These are phyloP conservation scores for Taiozyma sp. DNA, from an alignment of 1,139 yeast species.

Conservation along the genomic window DNA sequence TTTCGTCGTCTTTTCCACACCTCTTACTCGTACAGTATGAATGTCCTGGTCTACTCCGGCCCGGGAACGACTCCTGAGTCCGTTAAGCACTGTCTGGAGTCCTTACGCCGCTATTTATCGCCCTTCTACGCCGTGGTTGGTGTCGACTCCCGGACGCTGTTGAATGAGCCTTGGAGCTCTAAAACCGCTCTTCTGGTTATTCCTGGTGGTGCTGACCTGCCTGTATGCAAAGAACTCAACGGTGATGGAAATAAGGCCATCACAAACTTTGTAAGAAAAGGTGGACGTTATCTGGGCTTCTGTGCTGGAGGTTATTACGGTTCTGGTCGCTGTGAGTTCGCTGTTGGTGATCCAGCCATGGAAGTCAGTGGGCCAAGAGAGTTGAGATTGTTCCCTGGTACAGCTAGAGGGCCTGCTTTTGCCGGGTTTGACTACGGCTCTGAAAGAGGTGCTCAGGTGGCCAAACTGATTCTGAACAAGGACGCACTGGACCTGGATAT, in stretches of 20 bases:
- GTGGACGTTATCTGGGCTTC: constrained; percentile 81
- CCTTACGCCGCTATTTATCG: constrained; percentile 68
- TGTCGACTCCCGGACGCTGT: constrained; percentile 55
- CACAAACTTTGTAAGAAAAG: constrained; percentile 56
- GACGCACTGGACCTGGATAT: constrained; percentile 20
- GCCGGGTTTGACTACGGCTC: constrained; percentile 75
- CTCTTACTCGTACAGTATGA: constrained; percentile 39
- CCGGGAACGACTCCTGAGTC: constrained; percentile 87
- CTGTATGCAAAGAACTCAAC: constrained; percentile 60
- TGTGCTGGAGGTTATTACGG: constrained; percentile 98
- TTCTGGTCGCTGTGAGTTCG: constrained; percentile 75
- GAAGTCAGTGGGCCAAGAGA: constrained; percentile 89
- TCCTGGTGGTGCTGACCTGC: constrained; percentile 97
- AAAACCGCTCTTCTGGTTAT: constrained; percentile 76
- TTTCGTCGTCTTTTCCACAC: background rate
- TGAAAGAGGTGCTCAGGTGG: constrained; percentile 70
- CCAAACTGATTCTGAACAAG: constrained; percentile 37
- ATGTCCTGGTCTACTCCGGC: constrained; percentile 76
- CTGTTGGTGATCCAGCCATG: constrained; percentile 57
- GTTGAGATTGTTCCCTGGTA: constrained; percentile 75
- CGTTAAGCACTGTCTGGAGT: constrained; percentile 76
- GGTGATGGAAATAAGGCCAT: constrained; percentile 65
- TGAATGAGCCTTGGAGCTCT: constrained; percentile 82
- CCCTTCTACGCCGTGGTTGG: constrained; percentile 85
- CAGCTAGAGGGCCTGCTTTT: constrained; percentile 74